Evolutionary conservation across 768 basidiomycete species (phyloP), one percentile per base, ranked within the genome.

Genomic region (Coprinopsis cinerea): DNA sequence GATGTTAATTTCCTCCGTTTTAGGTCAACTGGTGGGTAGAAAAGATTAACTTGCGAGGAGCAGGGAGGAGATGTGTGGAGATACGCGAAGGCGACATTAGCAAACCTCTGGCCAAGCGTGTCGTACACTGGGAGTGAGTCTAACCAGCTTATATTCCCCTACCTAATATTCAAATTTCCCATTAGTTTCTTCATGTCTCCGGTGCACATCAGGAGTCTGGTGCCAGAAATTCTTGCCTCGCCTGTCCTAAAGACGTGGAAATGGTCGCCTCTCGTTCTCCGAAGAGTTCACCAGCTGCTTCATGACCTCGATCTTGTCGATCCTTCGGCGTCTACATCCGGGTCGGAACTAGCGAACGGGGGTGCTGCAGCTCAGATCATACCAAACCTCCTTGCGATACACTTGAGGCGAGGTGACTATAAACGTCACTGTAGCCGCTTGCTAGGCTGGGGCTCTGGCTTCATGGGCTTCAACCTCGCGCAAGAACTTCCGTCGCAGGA

Each of bases 341-440:
- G 23, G 18, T 18, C 23, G 11, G 20, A 2, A 25, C 15, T 2
- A 17, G 17, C 47, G 15, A 47, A 30, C 13, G 17, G 17, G 4
- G 24, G 13, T 40, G 15, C 25, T 10, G n/a, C 15, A 6, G 48
- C 47, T 1, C n/a, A n/a, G n/a, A n/a, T n/a, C n/a, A 63, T 78
- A 20, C 56, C 63, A 1, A 76, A 74, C 2, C 65, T 81, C 13
- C 58, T 83, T 11, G 81, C 81, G 1, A 49, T 82, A 6, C 81
- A 83, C 46, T 67, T 75, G 35, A 73, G 81, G 4, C 67, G 79
- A 1, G 82, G 82, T 4, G 82, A 83, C 52, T 83, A 76, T 56
- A 69, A 61, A 25, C 66, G 74, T 1, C 81, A 82, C 55, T 82
- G 81, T 53, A 65, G 67, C 1, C 73, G 76, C 32, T 70, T 82